phyloP scores from a whole-genome alignment of 1,139 yeast genomes.

The Yamadazyma mexicana region DNA sequence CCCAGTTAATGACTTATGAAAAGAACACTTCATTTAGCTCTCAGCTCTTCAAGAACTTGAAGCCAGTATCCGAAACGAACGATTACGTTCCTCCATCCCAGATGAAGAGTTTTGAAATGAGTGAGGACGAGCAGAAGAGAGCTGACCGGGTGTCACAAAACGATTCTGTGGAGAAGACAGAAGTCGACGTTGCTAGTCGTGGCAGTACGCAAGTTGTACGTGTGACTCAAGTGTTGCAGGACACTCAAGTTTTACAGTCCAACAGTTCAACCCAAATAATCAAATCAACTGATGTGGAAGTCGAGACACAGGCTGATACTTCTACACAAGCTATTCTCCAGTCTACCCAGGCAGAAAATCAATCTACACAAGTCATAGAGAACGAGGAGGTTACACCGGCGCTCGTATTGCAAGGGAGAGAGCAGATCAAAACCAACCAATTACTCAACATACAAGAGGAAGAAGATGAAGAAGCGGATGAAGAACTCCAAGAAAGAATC shows the following conservation, averaged over 20 bases:
- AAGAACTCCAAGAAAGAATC: conserved; percentile 29
- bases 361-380: conserved; percentile 2
- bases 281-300: background rate
- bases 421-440: conserved; percentile 16
- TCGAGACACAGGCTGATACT: conserved; percentile 1
- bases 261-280: background rate
- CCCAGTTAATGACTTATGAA: background rate
- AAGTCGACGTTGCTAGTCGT: background rate
- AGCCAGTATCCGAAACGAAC: conserved; percentile 16
- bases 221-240: background rate
- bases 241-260: conserved; percentile 2
- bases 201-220: background rate
- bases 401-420: conserved; percentile 26
- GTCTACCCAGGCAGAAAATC: conserved; percentile 16
- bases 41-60: conserved; percentile 32
- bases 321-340: conserved; percentile 9
- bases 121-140: background rate
- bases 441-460: conserved; percentile 19
- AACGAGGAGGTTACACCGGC: conserved; percentile 29
- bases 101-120: conserved; percentile 5
- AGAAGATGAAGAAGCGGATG: conserved; percentile 25
- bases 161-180: background rate
- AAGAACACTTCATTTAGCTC: conserved; percentile 4
- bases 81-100: conserved; percentile 7
- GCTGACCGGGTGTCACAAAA: background rate